Evolutionary conservation across 805 yeast genomes (phyloP).

Genomic region (Candida anglica): DNA sequence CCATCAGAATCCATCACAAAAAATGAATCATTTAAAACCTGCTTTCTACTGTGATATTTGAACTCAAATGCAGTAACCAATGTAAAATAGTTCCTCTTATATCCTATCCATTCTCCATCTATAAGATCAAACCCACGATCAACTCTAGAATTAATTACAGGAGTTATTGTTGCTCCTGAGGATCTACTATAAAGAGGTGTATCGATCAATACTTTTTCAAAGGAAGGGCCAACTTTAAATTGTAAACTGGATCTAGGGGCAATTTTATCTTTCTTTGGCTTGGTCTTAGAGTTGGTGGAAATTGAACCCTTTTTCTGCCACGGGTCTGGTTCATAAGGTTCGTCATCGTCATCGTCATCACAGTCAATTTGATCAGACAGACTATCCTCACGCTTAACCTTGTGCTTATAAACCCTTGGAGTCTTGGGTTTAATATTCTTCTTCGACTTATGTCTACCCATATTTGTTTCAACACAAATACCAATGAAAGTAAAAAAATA

Average conservation of each 20-base stretch:
- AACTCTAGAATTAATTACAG: conserved; percentile 49
- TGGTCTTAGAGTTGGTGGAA: background rate
- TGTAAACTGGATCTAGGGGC: conserved; percentile 68
- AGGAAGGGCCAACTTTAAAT: conserved; percentile 64
- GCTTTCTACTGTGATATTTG: conserved; percentile 19
- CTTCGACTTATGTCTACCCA: too few relatives aligned
- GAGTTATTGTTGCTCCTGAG: conserved; percentile 19
- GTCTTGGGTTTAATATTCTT: too few relatives aligned
- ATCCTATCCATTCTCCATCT: conserved; percentile 60
- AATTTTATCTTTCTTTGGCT: conserved; percentile 28
- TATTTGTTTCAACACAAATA: too few relatives aligned
- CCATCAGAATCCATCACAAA: conserved; percentile 21
- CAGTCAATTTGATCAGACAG: background rate
- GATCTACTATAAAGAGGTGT: conserved; percentile 7
- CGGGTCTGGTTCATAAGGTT: background rate
- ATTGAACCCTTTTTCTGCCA: too few relatives aligned
- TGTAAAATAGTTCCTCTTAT: conserved; percentile 66
- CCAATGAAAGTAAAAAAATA: too few relatives aligned
- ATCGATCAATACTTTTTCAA: conserved; percentile 29
- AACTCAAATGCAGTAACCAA: conserved; percentile 53
- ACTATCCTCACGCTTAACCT: too few relatives aligned
- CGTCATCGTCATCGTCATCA: background rate
- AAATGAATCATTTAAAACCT: conserved; percentile 28
- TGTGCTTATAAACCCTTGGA: too few relatives aligned
- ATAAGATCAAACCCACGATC: conserved; percentile 59